These are phyloP conservation scores for Penicillium brevicompactum DNA, from an alignment of 2,329 filamentous ascomycete species.

Conservation along the genomic window DNA sequence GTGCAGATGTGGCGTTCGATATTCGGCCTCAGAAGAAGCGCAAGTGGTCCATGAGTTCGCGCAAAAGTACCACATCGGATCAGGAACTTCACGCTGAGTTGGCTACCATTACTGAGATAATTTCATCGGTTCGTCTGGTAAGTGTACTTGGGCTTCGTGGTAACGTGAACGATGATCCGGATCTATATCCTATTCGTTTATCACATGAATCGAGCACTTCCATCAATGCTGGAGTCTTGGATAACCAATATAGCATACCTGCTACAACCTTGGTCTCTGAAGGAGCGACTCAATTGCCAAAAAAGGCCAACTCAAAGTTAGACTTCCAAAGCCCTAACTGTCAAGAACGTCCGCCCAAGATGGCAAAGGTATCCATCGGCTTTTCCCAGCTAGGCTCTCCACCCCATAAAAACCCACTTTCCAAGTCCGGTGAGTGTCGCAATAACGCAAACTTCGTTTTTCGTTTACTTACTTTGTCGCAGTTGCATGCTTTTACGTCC, in stretches of 20 bases:
- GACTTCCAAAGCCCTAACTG: slow-evolving; percentile 10
- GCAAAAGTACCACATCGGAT: slow-evolving; percentile 22
- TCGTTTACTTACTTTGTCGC: slow-evolving; percentile 38
- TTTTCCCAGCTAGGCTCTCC: too few species aligned
- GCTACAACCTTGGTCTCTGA: slow-evolving; percentile 26
- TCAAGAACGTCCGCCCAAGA: not conserved
- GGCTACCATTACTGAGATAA: slow-evolving; percentile 36
- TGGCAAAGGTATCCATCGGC: not conserved
- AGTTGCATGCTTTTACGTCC: slow-evolving; percentile 83
- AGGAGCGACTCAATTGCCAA: slow-evolving; percentile 24
- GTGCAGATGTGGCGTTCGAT: too few species aligned
- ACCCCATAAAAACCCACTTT: too few species aligned
- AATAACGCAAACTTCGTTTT: too few species aligned
- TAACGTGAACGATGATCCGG: slow-evolving; percentile 40
- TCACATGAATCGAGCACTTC: slow-evolving; percentile 17
- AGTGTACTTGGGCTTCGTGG: slow-evolving; percentile 39
- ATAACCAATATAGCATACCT: slow-evolving; percentile 27
- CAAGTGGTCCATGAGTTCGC: slow-evolving; percentile 51
- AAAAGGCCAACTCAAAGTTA: slow-evolving; percentile 1
- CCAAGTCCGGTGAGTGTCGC: too few species aligned
- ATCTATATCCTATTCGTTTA: slow-evolving; percentile 35
- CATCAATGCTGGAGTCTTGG: slow-evolving; percentile 24
- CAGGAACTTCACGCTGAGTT: slow-evolving; percentile 40
- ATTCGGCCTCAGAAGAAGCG: slow-evolving; percentile 39
- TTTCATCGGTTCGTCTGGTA: slow-evolving; percentile 35